These are phyloP conservation scores for Cyberlindnera euphorbiae DNA, from an alignment of 805 yeast genomes.

Conservation along the genomic window DNA sequence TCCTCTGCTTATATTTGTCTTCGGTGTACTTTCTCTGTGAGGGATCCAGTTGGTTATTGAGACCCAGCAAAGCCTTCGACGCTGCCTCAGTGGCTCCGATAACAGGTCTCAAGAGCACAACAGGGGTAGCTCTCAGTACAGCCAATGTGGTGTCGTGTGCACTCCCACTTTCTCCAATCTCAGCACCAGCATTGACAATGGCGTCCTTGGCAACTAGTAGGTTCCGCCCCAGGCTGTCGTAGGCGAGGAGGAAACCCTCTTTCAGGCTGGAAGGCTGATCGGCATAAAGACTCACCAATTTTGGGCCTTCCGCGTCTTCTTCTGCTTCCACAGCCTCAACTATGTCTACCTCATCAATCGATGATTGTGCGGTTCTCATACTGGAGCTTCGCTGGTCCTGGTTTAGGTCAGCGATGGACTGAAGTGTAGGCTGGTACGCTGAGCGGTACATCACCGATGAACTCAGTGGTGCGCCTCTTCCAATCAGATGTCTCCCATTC, in stretches of 20 bases:
- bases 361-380: background rate
- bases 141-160: constrained; percentile 65
- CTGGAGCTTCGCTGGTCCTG: constrained; percentile 3
- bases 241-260: constrained; percentile 75
- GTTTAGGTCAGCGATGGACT: constrained; percentile 22
- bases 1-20: constrained; percentile 55
- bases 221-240: constrained; percentile 64
- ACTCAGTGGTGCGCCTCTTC: constrained; percentile 20
- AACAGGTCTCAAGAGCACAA: constrained; percentile 74
- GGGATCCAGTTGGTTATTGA: constrained; percentile 76
- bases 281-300: constrained; percentile 67
- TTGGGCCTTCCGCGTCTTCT: constrained; percentile 30
- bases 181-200: constrained; percentile 52
- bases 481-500: constrained; percentile 22
- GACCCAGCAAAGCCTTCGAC: constrained; percentile 76
- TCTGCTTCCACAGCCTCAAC: constrained; percentile 7
- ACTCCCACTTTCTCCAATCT: constrained; percentile 58
- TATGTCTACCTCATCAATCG: background rate
- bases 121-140: constrained; percentile 72
- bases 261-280: constrained; percentile 71
- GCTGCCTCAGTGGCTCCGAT: constrained; percentile 93
- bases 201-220: constrained; percentile 61
- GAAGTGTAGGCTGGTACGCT: constrained; percentile 24
- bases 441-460: constrained; percentile 18
- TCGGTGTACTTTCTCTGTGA: constrained; percentile 49